Base-by-base conservation (phyloP, 176 grass and related monocot species). In the Aegilops sharonensis region DNA sequence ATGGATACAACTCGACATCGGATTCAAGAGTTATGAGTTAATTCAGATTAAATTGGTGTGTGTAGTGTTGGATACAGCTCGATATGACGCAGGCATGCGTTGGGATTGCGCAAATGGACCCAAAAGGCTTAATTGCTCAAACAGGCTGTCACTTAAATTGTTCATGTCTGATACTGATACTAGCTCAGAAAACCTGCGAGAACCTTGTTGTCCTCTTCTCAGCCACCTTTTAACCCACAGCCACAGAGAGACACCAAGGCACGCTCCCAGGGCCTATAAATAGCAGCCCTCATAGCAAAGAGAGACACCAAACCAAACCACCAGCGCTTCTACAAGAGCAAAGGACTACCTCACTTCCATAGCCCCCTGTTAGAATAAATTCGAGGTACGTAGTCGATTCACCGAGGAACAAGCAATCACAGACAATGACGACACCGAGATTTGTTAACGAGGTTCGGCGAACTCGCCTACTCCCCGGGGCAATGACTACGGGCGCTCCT, bases 181-280 rank as follows among this genome's bases (percentile, higher is more conserved):
- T 23, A 69, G 17, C 66, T 52, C 64, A 74, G 70, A 81, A 59
- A 81, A 54, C 78, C 60, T 80, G 15, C 10, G 78, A 36, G 20
- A 81, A 77, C 78, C 70, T 81, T 81, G 64, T 91, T 88, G 82
- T 81, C 85, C 60, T 56, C 77, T 63, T 43, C 43, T 8, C 6
- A 72, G 47, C 50, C 71, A 82, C 54, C 78, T 77, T 20, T 57
- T 57, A 81, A 68, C 14, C 50, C 40, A 85, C 52, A 72, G 71
- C 63, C 40, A 85, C 52, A 86, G 64, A 89, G 67, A 67, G 43
- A 50, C 18, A 64, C 17, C 25, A 25, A 25, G 45, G 50, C 61
- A 54, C 24, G 11, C 39, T 64, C 62, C 27, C 27, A 27, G 27
- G 81, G 68, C 63, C 50, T 91, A 91, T 91, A 91, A 85, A 91